These are phyloP conservation scores for Pichia sp. DNA, from an alignment of 1,139 yeast genomes.

Conservation along the genomic window DNA sequence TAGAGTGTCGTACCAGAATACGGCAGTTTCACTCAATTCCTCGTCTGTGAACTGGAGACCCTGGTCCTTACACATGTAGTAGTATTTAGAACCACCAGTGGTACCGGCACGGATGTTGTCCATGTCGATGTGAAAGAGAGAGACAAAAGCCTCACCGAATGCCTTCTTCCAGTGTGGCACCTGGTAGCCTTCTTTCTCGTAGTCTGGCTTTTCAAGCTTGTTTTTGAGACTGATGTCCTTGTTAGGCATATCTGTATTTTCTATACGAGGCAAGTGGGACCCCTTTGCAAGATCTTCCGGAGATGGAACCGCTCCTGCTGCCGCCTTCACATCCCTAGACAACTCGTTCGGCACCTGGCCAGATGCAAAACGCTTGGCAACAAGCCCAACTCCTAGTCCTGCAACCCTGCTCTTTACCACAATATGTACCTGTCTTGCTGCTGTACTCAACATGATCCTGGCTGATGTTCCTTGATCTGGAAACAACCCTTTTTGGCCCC, in stretches of 20 bases:
- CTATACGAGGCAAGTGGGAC: slow-evolving; percentile 46
- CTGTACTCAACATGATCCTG: background rate
- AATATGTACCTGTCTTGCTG: slow-evolving; percentile 1
- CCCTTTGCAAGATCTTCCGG: slow-evolving; percentile 40
- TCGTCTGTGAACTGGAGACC: slow-evolving; percentile 73
- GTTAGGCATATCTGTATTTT: slow-evolving; percentile 37
- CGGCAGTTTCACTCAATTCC: slow-evolving; percentile 59
- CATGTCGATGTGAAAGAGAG: slow-evolving; percentile 75
- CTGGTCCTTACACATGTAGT: slow-evolving; percentile 81
- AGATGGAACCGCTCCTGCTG: slow-evolving; percentile 7
- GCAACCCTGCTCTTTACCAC: background rate
- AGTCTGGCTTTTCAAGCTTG: slow-evolving; percentile 36
- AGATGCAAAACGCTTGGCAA: slow-evolving; percentile 1
- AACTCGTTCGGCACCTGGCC: background rate
- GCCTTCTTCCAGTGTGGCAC: slow-evolving; percentile 68
- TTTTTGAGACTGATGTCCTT: slow-evolving; percentile 34
- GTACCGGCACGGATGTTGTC: slow-evolving; percentile 91
- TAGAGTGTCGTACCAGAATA: slow-evolving; percentile 73
- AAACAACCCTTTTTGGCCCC: background rate
- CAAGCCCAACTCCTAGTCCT: background rate
- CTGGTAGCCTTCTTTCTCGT: slow-evolving; percentile 54
- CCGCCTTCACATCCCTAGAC: background rate
- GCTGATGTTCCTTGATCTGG: background rate
- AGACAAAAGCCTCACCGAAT: slow-evolving; percentile 69
- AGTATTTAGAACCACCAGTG: slow-evolving; percentile 84